Conservation (phyloP, 768 basidiomycete genomes). For the Lepiota venenata region DNA sequence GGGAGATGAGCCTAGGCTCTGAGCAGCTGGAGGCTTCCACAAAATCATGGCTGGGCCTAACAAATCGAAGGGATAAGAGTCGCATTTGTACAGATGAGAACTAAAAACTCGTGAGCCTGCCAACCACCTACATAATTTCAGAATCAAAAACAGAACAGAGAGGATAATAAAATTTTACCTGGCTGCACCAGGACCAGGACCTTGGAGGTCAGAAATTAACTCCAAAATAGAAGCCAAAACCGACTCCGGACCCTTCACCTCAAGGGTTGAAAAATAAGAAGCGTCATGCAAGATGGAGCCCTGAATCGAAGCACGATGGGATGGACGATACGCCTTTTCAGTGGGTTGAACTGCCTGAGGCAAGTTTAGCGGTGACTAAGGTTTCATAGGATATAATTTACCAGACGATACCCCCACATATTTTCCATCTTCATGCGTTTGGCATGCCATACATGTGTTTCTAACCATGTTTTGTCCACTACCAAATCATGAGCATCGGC, state of each 20-base stretch:
- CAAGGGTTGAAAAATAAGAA: slow-evolving; percentile 76
- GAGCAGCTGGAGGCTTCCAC: slow-evolving; percentile 53
- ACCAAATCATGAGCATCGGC: not conserved
- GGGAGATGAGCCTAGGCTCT: not conserved
- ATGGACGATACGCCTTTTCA: slow-evolving; percentile 89
- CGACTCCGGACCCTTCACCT: slow-evolving; percentile 62
- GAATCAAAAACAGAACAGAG: not conserved
- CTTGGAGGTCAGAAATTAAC: slow-evolving; percentile 62
- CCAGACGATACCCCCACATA: slow-evolving; percentile 90
- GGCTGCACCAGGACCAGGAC: slow-evolving; percentile 52
- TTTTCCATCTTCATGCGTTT: slow-evolving; percentile 95
- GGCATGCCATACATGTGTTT: slow-evolving; percentile 96
- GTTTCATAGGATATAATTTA: slow-evolving; percentile 26
- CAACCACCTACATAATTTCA: slow-evolving; percentile 44
- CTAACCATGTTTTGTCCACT: slow-evolving; percentile 92
- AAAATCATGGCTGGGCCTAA: slow-evolving; percentile 71
- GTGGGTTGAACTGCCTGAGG: slow-evolving; percentile 78
- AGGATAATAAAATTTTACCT: slow-evolving; percentile 37
- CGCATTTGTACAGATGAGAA: slow-evolving; percentile 61
- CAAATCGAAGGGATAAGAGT: slow-evolving; percentile 63
- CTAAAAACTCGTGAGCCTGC: slow-evolving; percentile 65
- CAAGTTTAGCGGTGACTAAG: not conserved
- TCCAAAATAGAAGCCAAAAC: slow-evolving; percentile 51
- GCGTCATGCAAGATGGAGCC: slow-evolving; percentile 89
- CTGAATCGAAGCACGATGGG: slow-evolving; percentile 84